Base-by-base conservation (phyloP, 805 yeast species). In the Metschnikowia cerradonensis region DNA sequence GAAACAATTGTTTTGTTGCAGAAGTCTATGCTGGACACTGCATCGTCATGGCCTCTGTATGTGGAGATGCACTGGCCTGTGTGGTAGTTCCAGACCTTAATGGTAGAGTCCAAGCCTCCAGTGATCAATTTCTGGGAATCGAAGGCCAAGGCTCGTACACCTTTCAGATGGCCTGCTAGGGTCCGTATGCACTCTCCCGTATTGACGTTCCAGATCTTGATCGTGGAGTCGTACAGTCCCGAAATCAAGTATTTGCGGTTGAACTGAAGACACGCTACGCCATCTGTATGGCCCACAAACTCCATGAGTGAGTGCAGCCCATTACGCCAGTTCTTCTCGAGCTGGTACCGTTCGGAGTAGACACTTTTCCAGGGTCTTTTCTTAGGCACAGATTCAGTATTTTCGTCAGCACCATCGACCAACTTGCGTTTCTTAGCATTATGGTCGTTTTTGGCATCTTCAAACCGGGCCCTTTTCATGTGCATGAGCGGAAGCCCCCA, bases 401-500 rank as follows among this genome's bases (percentile, higher is more conserved):
- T 14, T 2, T 15, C 33, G 14, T 22, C 40, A 11, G 32, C 26
- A 4, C 34, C 41, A 11, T 44, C 47, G 22, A 14, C 41, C 19
- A 35, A 22, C 40, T 44, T 50, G 14, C 46, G 40, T 15, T 32
- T 30, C n/a, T 38, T 31, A 14, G 30, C 22, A 26, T 23, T 36
- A 22, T 43, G 31, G 31, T 39, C 41, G 6, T 10, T n/a, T 17
- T 39, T 39, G 19, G 7, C 13, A 23, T 44, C 47, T 23, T n/a
- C 40, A 20, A 32, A 38, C 10, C 45, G 49, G 1, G 85, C 86
- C 49, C 86, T 76, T 64, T 85, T 87, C 83, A 90, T 89, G 62
- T 90, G 96, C 82, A 94, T 80, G 52, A 94, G 72, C 2, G 99
- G 99, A 56, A 94, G 76, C 4, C 99, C 99, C 99, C 99, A 94